Evolutionary conservation across 2,329 filamentous ascomycete species (phyloP).

Genomic region (Lecanosticta acicola): DNA sequence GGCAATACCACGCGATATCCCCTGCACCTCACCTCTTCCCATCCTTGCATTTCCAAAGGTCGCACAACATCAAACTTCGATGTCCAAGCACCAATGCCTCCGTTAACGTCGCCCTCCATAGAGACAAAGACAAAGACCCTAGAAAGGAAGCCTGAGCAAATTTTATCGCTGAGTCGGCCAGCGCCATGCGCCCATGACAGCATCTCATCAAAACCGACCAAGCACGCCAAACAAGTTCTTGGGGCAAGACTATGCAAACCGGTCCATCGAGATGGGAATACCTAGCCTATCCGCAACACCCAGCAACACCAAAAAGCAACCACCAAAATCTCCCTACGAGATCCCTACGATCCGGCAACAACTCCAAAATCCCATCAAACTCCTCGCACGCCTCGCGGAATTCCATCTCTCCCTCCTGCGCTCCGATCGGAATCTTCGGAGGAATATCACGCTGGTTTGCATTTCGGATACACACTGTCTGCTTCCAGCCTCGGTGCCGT

Average conservation of each 20-base stretch:
- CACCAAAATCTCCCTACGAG: slow-evolving; percentile 15
- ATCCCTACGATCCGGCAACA: slow-evolving; percentile 21
- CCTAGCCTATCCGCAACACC: background rate
- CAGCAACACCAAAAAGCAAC: background rate
- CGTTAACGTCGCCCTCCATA: too few relatives aligned
- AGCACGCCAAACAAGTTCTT: background rate
- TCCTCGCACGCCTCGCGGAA: slow-evolving; percentile 38
- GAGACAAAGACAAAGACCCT: background rate
- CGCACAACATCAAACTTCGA: too few relatives aligned
- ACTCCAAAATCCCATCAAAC: slow-evolving; percentile 34
- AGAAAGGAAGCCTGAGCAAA: background rate
- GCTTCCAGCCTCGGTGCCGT: slow-evolving; percentile 55
- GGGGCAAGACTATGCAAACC: background rate
- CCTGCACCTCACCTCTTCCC: too few relatives aligned
- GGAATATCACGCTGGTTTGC: slow-evolving; percentile 66
- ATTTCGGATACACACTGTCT: slow-evolving; percentile 70
- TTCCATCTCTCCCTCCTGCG: slow-evolving; percentile 60
- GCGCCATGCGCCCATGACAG: background rate
- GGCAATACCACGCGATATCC: too few relatives aligned
- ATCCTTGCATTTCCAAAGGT: too few relatives aligned
- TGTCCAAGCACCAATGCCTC: too few relatives aligned
- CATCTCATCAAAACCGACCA: background rate
- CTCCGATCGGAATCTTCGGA: slow-evolving; percentile 51
- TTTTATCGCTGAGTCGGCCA: background rate
- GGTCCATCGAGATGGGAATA: background rate